Evolutionary conservation across 2,329 filamentous ascomycete genomes (phyloP).

Genomic region (Metarhizium guizhouense): DNA sequence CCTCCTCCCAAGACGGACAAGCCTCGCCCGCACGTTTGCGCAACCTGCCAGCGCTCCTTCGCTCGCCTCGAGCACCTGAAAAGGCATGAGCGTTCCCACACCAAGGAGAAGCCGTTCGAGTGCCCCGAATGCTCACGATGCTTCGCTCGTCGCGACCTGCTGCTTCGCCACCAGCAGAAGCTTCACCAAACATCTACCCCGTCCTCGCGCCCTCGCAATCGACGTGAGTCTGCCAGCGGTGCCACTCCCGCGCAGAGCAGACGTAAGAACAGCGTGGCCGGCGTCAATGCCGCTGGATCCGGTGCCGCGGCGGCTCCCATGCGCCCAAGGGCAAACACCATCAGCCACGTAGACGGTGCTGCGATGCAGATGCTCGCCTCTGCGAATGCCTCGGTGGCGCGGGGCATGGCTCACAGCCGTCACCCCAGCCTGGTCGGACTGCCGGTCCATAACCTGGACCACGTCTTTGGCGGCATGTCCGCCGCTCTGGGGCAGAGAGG

Average conservation of each 20-base stretch:
- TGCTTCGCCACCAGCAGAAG: conserved; percentile 96
- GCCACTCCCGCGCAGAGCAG: conserved; percentile 58
- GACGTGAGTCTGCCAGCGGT: conserved; percentile 79
- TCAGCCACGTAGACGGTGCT: conserved; percentile 79
- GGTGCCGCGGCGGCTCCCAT: conserved; percentile 47
- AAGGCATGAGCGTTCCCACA: conserved; percentile 94
- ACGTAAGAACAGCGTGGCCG: conserved; percentile 85
- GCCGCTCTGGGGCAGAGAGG: conserved; percentile 57
- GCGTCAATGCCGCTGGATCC: conserved; percentile 34
- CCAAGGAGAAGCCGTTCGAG: conserved; percentile 97
- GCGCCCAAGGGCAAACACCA: conserved; percentile 89
- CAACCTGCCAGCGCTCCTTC: conserved; percentile 84
- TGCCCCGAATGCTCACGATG: conserved; percentile 91
- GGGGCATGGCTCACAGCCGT: conserved; percentile 51
- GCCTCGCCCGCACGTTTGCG: conserved; percentile 88
- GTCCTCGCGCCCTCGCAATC: conserved; percentile 75
- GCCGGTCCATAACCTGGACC: conserved; percentile 46
- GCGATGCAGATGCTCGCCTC: conserved; percentile 61
- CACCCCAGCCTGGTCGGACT: conserved; percentile 68
- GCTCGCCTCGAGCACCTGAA: conserved; percentile 94
- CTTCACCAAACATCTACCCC: conserved; percentile 88
- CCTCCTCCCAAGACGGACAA: conserved; percentile 94
- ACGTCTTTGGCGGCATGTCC: conserved; percentile 67
- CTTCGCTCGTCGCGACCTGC: conserved; percentile 85
- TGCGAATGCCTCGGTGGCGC: conserved; percentile 44